phyloP scores from a whole-genome alignment of 2,329 filamentous ascomycete genomes.

The Epicoccum nigrum region DNA sequence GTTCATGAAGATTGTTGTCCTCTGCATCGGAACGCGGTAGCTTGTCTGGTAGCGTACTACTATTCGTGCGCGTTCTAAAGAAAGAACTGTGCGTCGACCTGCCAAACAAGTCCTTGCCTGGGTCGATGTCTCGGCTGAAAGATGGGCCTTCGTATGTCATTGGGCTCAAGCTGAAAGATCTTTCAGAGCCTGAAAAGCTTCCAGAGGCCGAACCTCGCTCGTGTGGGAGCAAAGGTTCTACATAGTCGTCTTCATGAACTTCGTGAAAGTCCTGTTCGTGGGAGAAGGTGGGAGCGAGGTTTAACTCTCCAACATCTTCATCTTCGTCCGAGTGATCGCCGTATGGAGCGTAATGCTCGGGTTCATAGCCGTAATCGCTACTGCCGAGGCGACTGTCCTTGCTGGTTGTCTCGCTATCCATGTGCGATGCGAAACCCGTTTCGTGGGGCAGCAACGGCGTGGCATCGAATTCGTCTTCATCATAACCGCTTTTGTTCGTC shows the following conservation, averaged over 20 bases:
- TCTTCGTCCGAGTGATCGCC: slow-evolving; percentile 14
- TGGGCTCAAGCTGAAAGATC: slow-evolving; percentile 17
- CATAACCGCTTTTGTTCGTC: slow-evolving; percentile 12
- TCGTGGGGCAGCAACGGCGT: slow-evolving; percentile 49
- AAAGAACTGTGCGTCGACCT: slow-evolving; percentile 16
- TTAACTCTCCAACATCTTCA: slow-evolving; percentile 3
- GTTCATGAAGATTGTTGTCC: slow-evolving; percentile 35
- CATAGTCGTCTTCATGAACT: slow-evolving; percentile 19
- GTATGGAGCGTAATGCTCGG: slow-evolving; percentile 19
- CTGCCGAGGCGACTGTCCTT: slow-evolving; percentile 23
- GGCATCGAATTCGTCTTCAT: slow-evolving; percentile 32
- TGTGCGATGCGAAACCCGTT: slow-evolving; percentile 28
- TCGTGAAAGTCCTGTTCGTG: slow-evolving; percentile 7
- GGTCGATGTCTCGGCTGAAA: slow-evolving; percentile 20
- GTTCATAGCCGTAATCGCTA: slow-evolving; percentile 13
- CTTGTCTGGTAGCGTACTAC: slow-evolving; percentile 35
- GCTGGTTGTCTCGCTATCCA: slow-evolving; percentile 18
- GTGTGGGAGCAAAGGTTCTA: slow-evolving; percentile 31
- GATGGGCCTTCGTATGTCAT: slow-evolving; percentile 10
- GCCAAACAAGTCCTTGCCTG: slow-evolving; percentile 17
- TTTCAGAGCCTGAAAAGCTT: slow-evolving; percentile 24
- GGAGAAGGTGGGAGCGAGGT: slow-evolving; percentile 17
- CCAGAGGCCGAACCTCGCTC: slow-evolving; percentile 23
- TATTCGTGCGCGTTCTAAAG: slow-evolving; percentile 29
- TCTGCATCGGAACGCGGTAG: slow-evolving; percentile 38